Base-by-base conservation (phyloP, 2,329 filamentous ascomycete species). In the Penicillium sp. region DNA sequence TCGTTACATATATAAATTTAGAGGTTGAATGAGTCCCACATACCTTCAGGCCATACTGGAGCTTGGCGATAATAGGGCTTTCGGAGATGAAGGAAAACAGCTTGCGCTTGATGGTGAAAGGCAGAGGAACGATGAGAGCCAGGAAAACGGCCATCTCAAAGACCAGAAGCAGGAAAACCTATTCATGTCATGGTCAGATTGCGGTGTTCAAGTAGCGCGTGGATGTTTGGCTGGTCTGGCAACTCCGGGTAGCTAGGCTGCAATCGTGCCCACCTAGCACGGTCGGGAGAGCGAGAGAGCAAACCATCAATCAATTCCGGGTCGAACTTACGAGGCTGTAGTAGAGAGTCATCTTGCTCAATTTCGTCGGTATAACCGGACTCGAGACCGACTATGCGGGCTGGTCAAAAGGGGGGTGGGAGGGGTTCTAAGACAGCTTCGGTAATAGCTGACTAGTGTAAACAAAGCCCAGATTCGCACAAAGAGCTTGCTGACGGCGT, bases 81-180 rank as follows among this genome's bases (percentile, higher is more conserved):
- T 93, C 90, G 48, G 92, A 96, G 70, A 99, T 92, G 84, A 99
- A 99, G 66, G 88, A 90, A 72, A 96, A 96, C 70, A 96, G 85
- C 78, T 85, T 90, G 70, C 90, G 86, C 76, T 90, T 90, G 72
- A 89, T 75, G 60, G 82, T 85, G 79, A 95, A 96, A 42, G 94
- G 94, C 65, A 97, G 83, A 23, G 94, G 94, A 51, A 99, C 72
- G 75, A 80, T 79, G 61, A 80, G 74, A 57, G 71, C 70, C 60
- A 77, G 64, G 60, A 80, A 80, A 55, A 80, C 71, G 31, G 52
- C 69, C 76, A 80, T 79, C 72, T 80, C 77, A 45, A 75, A 64
- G 53, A 80, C 71, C 60, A 80, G 62, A 49, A 80, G 71, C 47
- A 76, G 68, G 52, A 80, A 80, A 8, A 79, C 76, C 77, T 80